A percentile compares a stretch with the other conserved stretches of the same genome.
phyloP scores from a whole-genome alignment of 805 yeast species.

The Candida broadrunensis region DNA sequence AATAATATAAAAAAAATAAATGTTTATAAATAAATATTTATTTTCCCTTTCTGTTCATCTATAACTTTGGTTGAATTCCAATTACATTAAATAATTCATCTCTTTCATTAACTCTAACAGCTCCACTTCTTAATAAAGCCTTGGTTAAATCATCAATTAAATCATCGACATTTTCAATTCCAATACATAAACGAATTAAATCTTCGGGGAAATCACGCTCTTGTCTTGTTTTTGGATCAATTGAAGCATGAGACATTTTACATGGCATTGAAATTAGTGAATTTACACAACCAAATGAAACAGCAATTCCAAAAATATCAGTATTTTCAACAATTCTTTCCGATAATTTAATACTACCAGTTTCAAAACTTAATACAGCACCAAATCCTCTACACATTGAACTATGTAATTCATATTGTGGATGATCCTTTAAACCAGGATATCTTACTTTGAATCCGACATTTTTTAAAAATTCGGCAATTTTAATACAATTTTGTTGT shows the following conservation, averaged over 20 bases:
- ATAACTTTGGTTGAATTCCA: slow-evolving; percentile 25
- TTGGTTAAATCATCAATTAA: slow-evolving; percentile 74
- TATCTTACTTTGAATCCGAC: slow-evolving; percentile 77
- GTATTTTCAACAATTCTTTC: slow-evolving; percentile 75
- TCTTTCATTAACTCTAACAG: slow-evolving; percentile 38
- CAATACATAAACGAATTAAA: slow-evolving; percentile 83
- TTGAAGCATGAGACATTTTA: slow-evolving; percentile 95
- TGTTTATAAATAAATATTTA: too few relatives aligned
- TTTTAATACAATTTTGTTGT: slow-evolving; percentile 71
- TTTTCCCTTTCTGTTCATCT: too few relatives aligned
- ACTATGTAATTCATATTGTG: slow-evolving; percentile 76
- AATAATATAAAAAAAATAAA: too few relatives aligned
- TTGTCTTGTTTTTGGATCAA: slow-evolving; percentile 80
- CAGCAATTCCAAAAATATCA: slow-evolving; percentile 81
- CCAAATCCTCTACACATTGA: slow-evolving; percentile 83
- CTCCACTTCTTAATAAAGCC: slow-evolving; percentile 69
- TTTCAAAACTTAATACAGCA: slow-evolving; percentile 85
- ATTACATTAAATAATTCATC: slow-evolving; percentile 41
- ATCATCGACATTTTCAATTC: slow-evolving; percentile 82
- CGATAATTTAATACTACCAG: slow-evolving; percentile 66
- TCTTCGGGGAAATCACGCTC: slow-evolving; percentile 93
- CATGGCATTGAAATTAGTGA: slow-evolving; percentile 93
- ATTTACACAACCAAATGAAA: slow-evolving; percentile 92
- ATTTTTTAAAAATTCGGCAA: slow-evolving; percentile 70
- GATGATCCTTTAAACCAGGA: slow-evolving; percentile 81